These are phyloP conservation scores for Fusarium poae DNA, from an alignment of 2,329 filamentous ascomycete species.

Conservation along the genomic window DNA sequence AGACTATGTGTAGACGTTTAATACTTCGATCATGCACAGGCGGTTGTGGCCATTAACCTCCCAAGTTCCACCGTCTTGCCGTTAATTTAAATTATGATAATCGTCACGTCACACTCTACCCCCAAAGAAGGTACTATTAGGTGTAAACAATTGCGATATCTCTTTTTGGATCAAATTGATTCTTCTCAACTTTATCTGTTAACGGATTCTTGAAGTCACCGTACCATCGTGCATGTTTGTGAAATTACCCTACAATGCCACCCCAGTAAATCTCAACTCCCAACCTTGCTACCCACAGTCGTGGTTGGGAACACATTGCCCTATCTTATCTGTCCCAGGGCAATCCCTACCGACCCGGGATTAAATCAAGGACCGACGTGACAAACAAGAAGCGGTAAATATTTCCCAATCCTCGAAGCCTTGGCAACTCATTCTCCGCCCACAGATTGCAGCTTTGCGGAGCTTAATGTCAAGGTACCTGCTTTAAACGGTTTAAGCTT, in stretches of 20 bases:
- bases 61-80: no score
- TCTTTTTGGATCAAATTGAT: background rate
- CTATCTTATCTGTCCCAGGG: background rate
- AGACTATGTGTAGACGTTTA: no score
- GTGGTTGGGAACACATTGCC: background rate
- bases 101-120: no score
- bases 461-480: slow-evolving; percentile 24
- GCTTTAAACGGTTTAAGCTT: slow-evolving; percentile 36
- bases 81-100: no score
- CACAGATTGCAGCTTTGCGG: slow-evolving; percentile 9
- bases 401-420: slow-evolving; percentile 11
- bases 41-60: no score
- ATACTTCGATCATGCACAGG: no score
- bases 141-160: no score
- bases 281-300: background rate
- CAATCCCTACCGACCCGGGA: background rate
- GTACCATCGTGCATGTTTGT: background rate
- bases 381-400: slow-evolving; percentile 3
- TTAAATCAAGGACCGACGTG: background rate
- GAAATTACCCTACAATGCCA: background rate
- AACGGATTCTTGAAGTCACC: no score
- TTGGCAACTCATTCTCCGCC: slow-evolving; percentile 35
- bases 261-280: background rate
- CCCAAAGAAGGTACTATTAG: no score
- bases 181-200: background rate